These are phyloP conservation scores for Sphagnum fallax DNA, from an alignment of 228 moss, liverwort and hornwort species.

Conservation along the genomic window DNA sequence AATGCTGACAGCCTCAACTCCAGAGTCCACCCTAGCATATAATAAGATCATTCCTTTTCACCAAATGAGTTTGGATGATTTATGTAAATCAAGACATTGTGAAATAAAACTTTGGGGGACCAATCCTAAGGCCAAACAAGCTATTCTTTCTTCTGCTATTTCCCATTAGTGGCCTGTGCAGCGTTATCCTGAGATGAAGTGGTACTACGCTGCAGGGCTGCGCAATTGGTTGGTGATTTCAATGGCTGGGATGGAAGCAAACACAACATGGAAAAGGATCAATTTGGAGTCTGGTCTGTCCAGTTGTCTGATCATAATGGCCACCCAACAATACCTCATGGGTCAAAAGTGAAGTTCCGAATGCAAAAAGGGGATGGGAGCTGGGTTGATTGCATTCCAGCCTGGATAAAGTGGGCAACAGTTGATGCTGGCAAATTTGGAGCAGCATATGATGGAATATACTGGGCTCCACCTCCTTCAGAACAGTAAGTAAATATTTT, in stretches of 20 bases:
- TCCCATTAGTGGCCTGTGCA: background rate
- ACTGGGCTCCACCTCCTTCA: conserved; percentile 82
- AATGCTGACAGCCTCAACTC: background rate
- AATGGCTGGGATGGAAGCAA: conserved; percentile 80
- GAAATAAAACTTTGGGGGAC: background rate
- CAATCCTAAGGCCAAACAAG: background rate
- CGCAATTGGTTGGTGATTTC: conserved; percentile 86
- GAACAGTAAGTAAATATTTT: conserved; percentile 31
- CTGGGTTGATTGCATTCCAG: conserved; percentile 84
- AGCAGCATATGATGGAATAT: conserved; percentile 80
- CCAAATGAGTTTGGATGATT: background rate
- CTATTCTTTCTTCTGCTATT: too few relatives aligned
- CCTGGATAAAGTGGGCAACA: conserved; percentile 84
- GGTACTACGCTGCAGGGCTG: conserved; percentile 41
- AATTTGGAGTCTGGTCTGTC: conserved; percentile 93
- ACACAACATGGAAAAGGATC: conserved; percentile 61
- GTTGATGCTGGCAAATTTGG: conserved; percentile 75
- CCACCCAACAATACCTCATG: conserved; percentile 61
- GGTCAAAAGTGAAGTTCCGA: conserved; percentile 88
- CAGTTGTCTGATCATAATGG: conserved; percentile 62
- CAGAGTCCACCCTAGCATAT: background rate
- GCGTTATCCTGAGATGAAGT: background rate
- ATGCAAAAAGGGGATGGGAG: conserved; percentile 72
- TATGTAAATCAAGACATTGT: background rate
- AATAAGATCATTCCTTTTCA: too few relatives aligned